These are phyloP conservation scores for Suhomyces maxii DNA, from an alignment of 1,139 yeast genomes.

Conservation along the genomic window DNA sequence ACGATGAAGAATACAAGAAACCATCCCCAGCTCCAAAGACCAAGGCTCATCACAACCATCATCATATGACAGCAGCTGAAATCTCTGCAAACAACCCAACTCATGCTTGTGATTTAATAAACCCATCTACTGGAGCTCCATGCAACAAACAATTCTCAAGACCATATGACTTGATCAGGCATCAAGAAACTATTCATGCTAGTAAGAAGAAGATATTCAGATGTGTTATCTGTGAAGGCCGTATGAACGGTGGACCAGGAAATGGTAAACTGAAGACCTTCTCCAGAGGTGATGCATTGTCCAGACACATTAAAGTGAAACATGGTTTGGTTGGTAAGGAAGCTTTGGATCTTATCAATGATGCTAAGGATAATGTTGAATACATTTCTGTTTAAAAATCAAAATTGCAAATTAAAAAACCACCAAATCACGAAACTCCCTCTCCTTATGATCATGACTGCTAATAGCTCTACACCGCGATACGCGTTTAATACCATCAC, in stretches of 20 bases:
- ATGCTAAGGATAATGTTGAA: slow-evolving; percentile 76
- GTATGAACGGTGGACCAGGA: slow-evolving; percentile 51
- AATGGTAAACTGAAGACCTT: slow-evolving; percentile 58
- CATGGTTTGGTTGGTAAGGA: slow-evolving; percentile 49
- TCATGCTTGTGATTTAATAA: slow-evolving; percentile 53
- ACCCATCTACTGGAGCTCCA: slow-evolving; percentile 51
- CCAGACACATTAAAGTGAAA: slow-evolving; percentile 50
- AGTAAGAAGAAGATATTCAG: slow-evolving; percentile 49
- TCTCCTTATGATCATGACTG: slow-evolving; percentile 3
- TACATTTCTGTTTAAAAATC: slow-evolving; percentile 36
- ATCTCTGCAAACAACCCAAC: slow-evolving; percentile 29
- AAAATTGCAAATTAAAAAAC: no score
- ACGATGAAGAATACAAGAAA: slow-evolving; percentile 5
- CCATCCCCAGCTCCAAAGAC: background rate
- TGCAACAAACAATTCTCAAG: slow-evolving; percentile 49
- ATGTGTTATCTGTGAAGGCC: slow-evolving; percentile 52
- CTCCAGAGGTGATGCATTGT: slow-evolving; percentile 51
- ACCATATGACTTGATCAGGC: slow-evolving; percentile 50
- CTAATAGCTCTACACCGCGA: background rate
- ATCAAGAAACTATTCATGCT: slow-evolving; percentile 53
- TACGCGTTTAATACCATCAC: background rate
- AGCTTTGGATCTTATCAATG: slow-evolving; percentile 62
- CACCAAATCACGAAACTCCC: no score
- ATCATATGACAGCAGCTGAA: slow-evolving; percentile 15
- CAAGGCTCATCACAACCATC: background rate